phyloP scores from a whole-genome alignment of 257 asterid species.

The Anisodus tanguticus region DNA sequence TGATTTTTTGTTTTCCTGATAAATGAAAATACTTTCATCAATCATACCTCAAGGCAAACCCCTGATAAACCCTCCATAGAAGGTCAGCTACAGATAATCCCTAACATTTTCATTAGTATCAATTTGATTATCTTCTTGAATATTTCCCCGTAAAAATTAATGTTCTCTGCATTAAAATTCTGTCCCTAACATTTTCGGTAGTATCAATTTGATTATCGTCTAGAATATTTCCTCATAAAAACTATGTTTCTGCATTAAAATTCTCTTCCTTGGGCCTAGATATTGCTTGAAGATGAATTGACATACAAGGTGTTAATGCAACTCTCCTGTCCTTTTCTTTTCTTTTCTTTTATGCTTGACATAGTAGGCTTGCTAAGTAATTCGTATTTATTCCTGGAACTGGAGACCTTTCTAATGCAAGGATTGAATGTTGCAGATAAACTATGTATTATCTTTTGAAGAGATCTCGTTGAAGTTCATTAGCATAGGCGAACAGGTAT shows the following conservation, averaged over 20 bases:
- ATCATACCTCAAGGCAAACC: constrained; percentile 5
- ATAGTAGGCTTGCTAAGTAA: not conserved
- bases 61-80: not conserved
- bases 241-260: not conserved
- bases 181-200: constrained; percentile 6
- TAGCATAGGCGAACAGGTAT: constrained; percentile 96
- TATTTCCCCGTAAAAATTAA: not conserved
- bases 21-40: not conserved
- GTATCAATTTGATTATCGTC: not conserved
- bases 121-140: not conserved
- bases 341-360: not conserved
- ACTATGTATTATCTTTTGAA: constrained; percentile 86
- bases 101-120: not conserved
- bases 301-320: not conserved
- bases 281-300: constrained; percentile 19
- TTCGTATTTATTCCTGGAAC: constrained; percentile 25
- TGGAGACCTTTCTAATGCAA: constrained; percentile 39
- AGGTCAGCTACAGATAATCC: not conserved
- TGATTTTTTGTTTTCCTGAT: not conserved
- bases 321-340: not conserved
- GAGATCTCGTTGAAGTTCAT: constrained; percentile 94
- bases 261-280: not conserved
- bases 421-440: constrained; percentile 71
- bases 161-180: not conserved
- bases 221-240: not conserved